Conservation (phyloP, 148 eudicot genomes). For the Chenopodium suecicum region DNA sequence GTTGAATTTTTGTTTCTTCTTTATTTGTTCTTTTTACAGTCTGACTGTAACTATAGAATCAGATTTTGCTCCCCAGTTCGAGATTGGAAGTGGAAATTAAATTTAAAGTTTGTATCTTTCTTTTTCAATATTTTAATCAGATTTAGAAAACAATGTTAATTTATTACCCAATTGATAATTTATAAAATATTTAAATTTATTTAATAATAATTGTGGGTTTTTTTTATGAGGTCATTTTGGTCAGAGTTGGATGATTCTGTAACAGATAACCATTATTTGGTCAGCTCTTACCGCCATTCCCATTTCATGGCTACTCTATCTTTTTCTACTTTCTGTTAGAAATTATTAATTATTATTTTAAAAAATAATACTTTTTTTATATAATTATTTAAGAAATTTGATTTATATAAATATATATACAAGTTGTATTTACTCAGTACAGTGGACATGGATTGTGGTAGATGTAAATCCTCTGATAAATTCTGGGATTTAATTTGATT, state of each 20-base stretch:
- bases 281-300: slow-evolving; percentile 9
- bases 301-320: slow-evolving; percentile 20
- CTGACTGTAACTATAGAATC: slow-evolving; percentile 12
- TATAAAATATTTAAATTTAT: not conserved
- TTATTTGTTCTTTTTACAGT: not conserved
- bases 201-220: slow-evolving; percentile 1
- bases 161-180: too few relatives aligned
- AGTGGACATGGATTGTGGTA: slow-evolving; percentile 16
- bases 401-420: not conserved
- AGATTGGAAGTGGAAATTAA: not conserved
- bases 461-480: slow-evolving; percentile 19
- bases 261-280: slow-evolving; percentile 28
- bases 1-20: not conserved
- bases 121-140: not conserved
- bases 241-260: slow-evolving; percentile 18
- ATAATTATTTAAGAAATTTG: not conserved
- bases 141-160: too few relatives aligned
- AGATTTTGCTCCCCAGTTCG: slow-evolving; percentile 19
- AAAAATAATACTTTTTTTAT: not conserved
- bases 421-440: not conserved
- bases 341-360: not conserved
- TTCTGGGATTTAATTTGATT: slow-evolving; percentile 16
- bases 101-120: not conserved
- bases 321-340: not conserved
- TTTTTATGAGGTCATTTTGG: slow-evolving; percentile 11